Base-by-base conservation (phyloP, 805 yeast species). In the Metschnikowia rubicola region DNA sequence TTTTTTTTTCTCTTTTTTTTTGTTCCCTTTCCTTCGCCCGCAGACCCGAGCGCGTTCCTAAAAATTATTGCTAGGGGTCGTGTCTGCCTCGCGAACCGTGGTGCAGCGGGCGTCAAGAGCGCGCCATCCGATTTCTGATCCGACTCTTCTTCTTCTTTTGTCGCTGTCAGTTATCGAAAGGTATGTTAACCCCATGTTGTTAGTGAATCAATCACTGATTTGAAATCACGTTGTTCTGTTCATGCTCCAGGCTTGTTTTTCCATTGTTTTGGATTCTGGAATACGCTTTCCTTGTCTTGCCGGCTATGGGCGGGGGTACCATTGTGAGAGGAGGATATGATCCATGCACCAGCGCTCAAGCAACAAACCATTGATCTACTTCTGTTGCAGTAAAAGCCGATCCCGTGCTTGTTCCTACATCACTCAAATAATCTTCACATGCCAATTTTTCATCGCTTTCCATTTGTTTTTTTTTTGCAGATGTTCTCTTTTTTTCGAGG, bases 101-200 rank as follows among this genome's bases (percentile, higher is more conserved):
- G 26, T 32, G 46, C 42, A 39, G 39, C 44, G 32, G 41, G 42
- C 47, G 44, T 43, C 44, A 37, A 39, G 37, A 44, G 38, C 50
- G 46, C 55, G 41, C 48, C 30, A 38, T 42, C 36, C 35, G 49
- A 37, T 43, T 37, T 4, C 5, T 38, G 37, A n/a, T 38, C 44
- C 35, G 17, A 31, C 41, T 41, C 47, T 45, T 43, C 51, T 51
- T 51, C 51, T 49, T 49, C 48, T 46, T 39, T 43, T 37, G 52
- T 50, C 56, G 54, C 56, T 56, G 58, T 50, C 48, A 42, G 59
- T 55, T 54, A 51, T 54, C 56, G 57, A 53, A 52, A 56, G 58
- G 59, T 56, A 56, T 56, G 59, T 56, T 9, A 36, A 33, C 10
- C 19, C 12, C 12, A n/a, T 12, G 10, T 9, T 7, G 1, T 3